phyloP scores from a whole-genome alignment of 2,329 filamentous ascomycete species.

The Pseudogymnoascus sp. region DNA sequence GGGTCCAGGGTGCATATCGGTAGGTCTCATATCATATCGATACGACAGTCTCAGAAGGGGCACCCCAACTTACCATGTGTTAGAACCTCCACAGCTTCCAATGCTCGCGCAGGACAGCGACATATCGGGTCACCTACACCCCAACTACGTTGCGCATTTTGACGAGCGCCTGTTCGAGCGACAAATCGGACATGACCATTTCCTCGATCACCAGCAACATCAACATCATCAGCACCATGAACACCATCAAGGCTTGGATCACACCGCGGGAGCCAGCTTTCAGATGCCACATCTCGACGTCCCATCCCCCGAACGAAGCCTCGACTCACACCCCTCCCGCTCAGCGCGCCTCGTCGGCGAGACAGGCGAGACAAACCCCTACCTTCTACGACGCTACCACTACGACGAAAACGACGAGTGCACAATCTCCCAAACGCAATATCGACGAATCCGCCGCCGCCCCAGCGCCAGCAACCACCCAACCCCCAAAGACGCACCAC shows the following conservation, averaged over 20 bases:
- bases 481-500: slow-evolving; percentile 23
- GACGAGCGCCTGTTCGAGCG: slow-evolving; percentile 15
- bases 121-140: background rate
- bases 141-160: background rate
- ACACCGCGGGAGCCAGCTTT: slow-evolving; percentile 14
- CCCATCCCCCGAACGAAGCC: slow-evolving; percentile 18
- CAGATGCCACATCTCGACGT: slow-evolving; percentile 19
- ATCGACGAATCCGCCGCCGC: slow-evolving; percentile 23
- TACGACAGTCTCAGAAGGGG: background rate
- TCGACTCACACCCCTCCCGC: slow-evolving; percentile 23
- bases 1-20: background rate
- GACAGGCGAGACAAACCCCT: slow-evolving; percentile 28
- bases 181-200: slow-evolving; percentile 20
- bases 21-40: background rate
- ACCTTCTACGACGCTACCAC: slow-evolving; percentile 24
- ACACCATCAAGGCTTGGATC: slow-evolving; percentile 19
- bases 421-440: slow-evolving; percentile 27
- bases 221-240: slow-evolving; percentile 19
- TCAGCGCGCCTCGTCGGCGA: slow-evolving; percentile 28
- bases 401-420: slow-evolving; percentile 28
- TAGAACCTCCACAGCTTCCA: background rate
- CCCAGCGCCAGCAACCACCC: slow-evolving; percentile 12
- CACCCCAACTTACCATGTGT: background rate
- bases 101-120: background rate
- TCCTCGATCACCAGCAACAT: slow-evolving; percentile 17